These are phyloP conservation scores for Fusarium sp. DNA, from an alignment of 2,329 filamentous ascomycete genomes.

Conservation along the genomic window DNA sequence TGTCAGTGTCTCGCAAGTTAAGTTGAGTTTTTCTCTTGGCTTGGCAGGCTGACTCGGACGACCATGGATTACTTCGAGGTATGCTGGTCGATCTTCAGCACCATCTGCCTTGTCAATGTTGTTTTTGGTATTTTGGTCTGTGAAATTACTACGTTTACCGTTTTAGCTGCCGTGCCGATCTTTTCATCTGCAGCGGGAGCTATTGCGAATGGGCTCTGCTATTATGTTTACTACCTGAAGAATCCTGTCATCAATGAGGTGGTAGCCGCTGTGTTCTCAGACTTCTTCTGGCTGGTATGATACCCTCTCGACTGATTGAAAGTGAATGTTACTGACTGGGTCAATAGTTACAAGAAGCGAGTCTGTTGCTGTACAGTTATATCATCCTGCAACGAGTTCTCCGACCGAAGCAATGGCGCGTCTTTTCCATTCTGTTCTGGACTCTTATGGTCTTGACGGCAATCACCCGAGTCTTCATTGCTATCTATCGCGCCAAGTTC, in stretches of 20 bases:
- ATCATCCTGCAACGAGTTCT: conserved; percentile 62
- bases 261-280: conserved; percentile 50
- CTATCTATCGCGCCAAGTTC: conserved; percentile 44
- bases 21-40: neutral
- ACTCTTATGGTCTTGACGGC: conserved; percentile 63
- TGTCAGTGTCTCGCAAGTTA: neutral
- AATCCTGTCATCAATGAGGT: conserved; percentile 39
- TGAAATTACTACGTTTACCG: conserved; percentile 50
- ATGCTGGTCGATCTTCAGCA: conserved; percentile 56
- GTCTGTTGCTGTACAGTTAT: conserved; percentile 59
- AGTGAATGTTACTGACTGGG: accelerated
- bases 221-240: conserved; percentile 50
- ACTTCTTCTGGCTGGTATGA: conserved; percentile 53
- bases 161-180: conserved; percentile 51
- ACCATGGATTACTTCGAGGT: conserved; percentile 46
- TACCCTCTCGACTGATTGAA: accelerated
- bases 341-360: conserved; percentile 53
- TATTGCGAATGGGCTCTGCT: conserved; percentile 53
- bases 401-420: conserved; percentile 49
- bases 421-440: conserved; percentile 65
- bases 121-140: conserved; percentile 51
- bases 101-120: conserved; percentile 51
- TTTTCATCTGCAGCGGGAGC: conserved; percentile 50
- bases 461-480: conserved; percentile 56
- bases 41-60: neutral